phyloP scores from a whole-genome alignment of 164 flowering plant species.

The Piper longum region DNA sequence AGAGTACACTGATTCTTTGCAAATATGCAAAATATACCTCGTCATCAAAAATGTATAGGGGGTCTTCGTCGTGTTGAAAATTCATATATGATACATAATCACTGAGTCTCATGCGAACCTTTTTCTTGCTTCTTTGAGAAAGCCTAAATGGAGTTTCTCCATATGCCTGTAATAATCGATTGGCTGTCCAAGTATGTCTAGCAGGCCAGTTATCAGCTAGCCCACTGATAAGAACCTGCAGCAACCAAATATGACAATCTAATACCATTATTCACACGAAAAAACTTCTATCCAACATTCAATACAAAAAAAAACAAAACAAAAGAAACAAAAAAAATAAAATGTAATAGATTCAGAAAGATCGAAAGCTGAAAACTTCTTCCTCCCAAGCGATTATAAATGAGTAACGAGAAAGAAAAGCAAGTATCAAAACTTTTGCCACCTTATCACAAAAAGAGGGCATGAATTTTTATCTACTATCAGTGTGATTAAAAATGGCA shows the following conservation, averaged over 20 bases:
- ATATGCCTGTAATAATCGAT: slow-evolving; percentile 43
- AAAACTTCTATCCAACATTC: too few species aligned
- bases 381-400: too few species aligned
- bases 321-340: too few species aligned
- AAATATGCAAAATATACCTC: slow-evolving; percentile 30
- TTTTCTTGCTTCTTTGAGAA: slow-evolving; percentile 64
- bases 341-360: too few species aligned
- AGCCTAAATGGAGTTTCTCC: slow-evolving; percentile 65
- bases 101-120: slow-evolving; percentile 61
- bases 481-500: too few species aligned
- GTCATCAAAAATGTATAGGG: slow-evolving; percentile 87
- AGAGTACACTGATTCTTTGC: too few species aligned
- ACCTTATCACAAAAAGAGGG: too few species aligned
- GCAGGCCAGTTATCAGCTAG: slow-evolving; percentile 85
- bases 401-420: too few species aligned
- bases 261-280: not conserved
- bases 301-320: too few species aligned
- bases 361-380: too few species aligned
- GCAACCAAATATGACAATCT: not conserved
- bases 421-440: too few species aligned
- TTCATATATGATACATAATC: slow-evolving; percentile 75
- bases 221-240: slow-evolving; percentile 61
- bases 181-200: slow-evolving; percentile 55
- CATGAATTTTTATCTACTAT: too few species aligned
- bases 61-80: slow-evolving; percentile 93